Evolutionary conservation across 169 alveolate genomes (phyloP).

Genomic region (Plasmodium falciparum): DNA sequence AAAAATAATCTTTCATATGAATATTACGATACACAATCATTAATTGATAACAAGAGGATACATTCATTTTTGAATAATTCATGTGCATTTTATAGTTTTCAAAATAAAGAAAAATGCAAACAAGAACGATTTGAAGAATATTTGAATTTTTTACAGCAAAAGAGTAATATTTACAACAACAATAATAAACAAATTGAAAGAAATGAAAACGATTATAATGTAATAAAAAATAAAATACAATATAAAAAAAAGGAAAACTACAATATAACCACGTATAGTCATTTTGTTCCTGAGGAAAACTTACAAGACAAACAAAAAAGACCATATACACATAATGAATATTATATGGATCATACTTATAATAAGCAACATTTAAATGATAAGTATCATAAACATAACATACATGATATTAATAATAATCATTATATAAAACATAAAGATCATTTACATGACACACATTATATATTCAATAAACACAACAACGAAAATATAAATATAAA

Average conservation of each 20-base stretch:
- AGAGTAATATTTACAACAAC: background rate
- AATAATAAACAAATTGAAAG: background rate
- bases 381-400: too few species aligned
- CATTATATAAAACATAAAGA: too few species aligned
- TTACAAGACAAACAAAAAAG: too few species aligned
- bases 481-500: too few species aligned
- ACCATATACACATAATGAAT: too few species aligned
- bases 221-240: slow-evolving; percentile 4
- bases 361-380: too few species aligned
- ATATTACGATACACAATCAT: slow-evolving; percentile 13
- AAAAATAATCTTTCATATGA: slow-evolving; percentile 33
- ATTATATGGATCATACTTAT: too few species aligned
- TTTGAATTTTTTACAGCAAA: background rate
- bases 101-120: slow-evolving; percentile 3
- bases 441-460: too few species aligned
- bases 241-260: background rate
- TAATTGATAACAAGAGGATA: slow-evolving; percentile 9
- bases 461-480: too few species aligned
- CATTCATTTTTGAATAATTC: slow-evolving; percentile 10
- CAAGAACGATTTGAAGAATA: slow-evolving; percentile 7
- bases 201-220: background rate
- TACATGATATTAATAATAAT: too few species aligned
- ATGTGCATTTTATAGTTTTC: background rate
- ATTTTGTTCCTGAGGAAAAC: background rate
- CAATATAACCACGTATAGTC: background rate